Base-by-base conservation (phyloP, 306 rosid genomes). In the Biancaea sappan region DNA sequence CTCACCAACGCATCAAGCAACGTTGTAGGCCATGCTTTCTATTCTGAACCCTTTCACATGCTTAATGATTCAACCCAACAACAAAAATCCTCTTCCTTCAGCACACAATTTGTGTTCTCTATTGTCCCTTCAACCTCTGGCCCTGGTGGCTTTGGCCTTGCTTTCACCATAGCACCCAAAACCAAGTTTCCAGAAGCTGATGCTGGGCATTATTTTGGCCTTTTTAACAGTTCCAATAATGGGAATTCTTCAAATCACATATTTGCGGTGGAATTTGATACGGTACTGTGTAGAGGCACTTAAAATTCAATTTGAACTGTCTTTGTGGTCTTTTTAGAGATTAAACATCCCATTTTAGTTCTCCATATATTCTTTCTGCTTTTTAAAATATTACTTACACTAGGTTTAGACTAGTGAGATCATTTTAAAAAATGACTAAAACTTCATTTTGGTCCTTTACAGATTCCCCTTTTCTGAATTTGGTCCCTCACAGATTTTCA, bases 181-280 rank as follows among this genome's bases (percentile, higher is more conserved):
- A 72, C 76, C 6, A 0, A 73, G 1, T 79, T 89, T 51, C 86
- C 80, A 0, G 79, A 71, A 14, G 97, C 87, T 15, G 75, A 6
- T 0, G 16, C 84, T 0, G 86, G 12, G 9, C 91, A 91, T 59
- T 89, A 2, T 68, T 83, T 89, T n/a, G 97, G 97, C 12, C 80
- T 91, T 16, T 46, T 87, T 77, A 86, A 77, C 79, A 1, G 74
- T 5, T 0, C 0, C 14, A 87, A 64, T 66, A 47, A 82, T 52
- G 80, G 77, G 0, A 2, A 11, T 0, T 0, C 29, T 18, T 69
- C 82, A 3, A 89, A 91, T 47, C 86, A 84, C 72, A 75, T 91
- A 12, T 70, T 89, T 56, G 87, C 85, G 1, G 89, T 91, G 10
- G 97, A 91, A 31, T 89, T 91, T 51, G 95, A 91, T 40, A 91